Evolutionary conservation across 2,329 filamentous ascomycete species (phyloP).

Genomic region (Phoma herbarum): DNA sequence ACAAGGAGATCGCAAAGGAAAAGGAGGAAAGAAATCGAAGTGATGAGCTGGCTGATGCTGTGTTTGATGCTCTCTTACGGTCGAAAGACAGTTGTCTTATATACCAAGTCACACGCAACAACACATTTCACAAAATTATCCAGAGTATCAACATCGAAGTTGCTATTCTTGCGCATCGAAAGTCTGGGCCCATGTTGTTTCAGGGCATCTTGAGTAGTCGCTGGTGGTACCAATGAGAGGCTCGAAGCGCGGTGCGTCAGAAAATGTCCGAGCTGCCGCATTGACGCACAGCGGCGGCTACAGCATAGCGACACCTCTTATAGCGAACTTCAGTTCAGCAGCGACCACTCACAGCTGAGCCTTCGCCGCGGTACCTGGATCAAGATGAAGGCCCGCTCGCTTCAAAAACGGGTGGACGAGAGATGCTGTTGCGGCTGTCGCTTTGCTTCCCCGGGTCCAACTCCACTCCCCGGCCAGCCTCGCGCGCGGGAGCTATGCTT

Average conservation of each 20-base stretch:
- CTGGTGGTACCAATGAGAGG: conserved; percentile 47
- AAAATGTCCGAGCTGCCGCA: conserved; percentile 50
- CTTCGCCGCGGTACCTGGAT: conserved; percentile 27
- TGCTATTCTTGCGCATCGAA: conserved; percentile 47
- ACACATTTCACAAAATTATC: conserved; percentile 17
- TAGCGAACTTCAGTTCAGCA: conserved; percentile 34
- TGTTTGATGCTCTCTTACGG: conserved; percentile 40
- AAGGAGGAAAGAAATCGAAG: conserved; percentile 46
- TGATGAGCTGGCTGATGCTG: conserved; percentile 44
- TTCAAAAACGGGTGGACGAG: conserved; percentile 40
- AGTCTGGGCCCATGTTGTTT: conserved; percentile 46
- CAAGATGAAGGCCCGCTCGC: conserved; percentile 35
- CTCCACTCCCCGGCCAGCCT: conserved; percentile 42
- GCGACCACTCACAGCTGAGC: conserved; percentile 40
- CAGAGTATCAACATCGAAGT: conserved; percentile 1
- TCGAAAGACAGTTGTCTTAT: conserved; percentile 17
- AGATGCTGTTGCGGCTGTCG: conserved; percentile 39
- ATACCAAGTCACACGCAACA: conserved; percentile 15
- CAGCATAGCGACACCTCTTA: conserved; percentile 35
- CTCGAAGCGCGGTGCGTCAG: conserved; percentile 36
- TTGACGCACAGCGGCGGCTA: conserved; percentile 48
- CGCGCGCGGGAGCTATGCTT: conserved; percentile 52
- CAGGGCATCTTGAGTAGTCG: conserved; percentile 51
- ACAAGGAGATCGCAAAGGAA: conserved; percentile 42
- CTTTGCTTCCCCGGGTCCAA: conserved; percentile 47